Evolutionary conservation across 495 filamentous ascomycete genomes (phyloP), one percentile per base, ranked within the genome.

Genomic region (Cairneyella variabilis): DNA sequence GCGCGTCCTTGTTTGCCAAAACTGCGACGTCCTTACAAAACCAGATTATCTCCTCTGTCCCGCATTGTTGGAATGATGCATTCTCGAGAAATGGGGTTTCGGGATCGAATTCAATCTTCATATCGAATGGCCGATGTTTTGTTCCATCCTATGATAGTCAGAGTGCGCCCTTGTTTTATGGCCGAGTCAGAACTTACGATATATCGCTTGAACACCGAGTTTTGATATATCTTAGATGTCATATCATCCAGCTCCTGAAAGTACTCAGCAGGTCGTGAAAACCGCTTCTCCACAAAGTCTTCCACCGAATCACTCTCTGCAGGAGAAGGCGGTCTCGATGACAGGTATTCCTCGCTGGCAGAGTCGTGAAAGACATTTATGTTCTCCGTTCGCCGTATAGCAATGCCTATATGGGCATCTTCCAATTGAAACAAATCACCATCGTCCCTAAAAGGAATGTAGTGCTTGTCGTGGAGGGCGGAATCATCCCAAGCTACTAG

Each of bases 211-310:
- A 49, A 49, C 17, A 38, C 21, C n/a, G 46, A 37, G 26, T 38
- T 36, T 36, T 49, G 0, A 20, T 17, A 49, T 20, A 49, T 34
- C 32, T 25, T 37, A 37, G 46, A 17, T 9, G 3, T 21, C 17
- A 49, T 3, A 49, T 49, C 46, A 49, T 49, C 46, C 1, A 49
- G 32, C 28, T 49, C 46, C 32, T 25, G 27, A 21, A 49, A 49
- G 20, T 49, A 49, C 20, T 49, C 32, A 16, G n/a, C 10, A 21
- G 46, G 27, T 11, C 20, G 21, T 17, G 20, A 18, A 47, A 47
- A 18, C 12, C 43, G 43, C 20, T 47, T 47, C n/a, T 47, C 23
- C 3, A 16, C 2, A 30, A 47, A 47, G 14, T 47, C 22, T 10
- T 26, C 43, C 26, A 4, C 43, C 21, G 22, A 47, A 47, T 47